These are phyloP conservation scores for Raddia guianensis DNA, from an alignment of 176 grass and related monocot genomes.

Conservation along the genomic window DNA sequence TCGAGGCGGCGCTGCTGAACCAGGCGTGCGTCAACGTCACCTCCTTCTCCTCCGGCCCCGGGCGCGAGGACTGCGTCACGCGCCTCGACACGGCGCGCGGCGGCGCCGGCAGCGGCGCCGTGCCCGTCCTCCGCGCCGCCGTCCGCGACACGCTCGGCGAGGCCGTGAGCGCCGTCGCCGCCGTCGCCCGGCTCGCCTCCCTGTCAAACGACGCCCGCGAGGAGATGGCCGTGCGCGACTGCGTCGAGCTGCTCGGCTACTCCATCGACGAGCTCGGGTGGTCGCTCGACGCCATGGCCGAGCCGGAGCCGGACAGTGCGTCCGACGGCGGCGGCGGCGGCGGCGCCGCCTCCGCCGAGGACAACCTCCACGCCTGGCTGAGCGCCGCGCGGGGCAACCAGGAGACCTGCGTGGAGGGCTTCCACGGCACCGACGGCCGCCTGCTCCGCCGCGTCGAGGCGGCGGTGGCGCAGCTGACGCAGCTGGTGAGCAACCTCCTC, in stretches of 20 bases:
- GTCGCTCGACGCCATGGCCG: slow-evolving; percentile 67
- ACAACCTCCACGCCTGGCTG: slow-evolving; percentile 73
- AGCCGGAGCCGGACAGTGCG: neutral
- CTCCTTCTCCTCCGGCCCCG: neutral
- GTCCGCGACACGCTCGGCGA: slow-evolving; percentile 68
- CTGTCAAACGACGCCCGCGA: slow-evolving; percentile 55
- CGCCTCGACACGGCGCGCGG: slow-evolving; percentile 58
- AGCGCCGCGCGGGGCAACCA: slow-evolving; percentile 84
- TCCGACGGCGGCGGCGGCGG: neutral
- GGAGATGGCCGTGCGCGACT: slow-evolving; percentile 85
- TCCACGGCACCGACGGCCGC: slow-evolving; percentile 66
- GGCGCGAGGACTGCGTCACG: slow-evolving; percentile 46
- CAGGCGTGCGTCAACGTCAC: slow-evolving; percentile 86
- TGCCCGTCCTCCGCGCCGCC: slow-evolving; percentile 81
- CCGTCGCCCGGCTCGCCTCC: slow-evolving; percentile 49
- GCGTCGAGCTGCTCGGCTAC: slow-evolving; percentile 79
- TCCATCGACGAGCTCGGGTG: slow-evolving; percentile 84
- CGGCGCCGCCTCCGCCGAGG: slow-evolving; percentile 41
- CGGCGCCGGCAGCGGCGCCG: slow-evolving; percentile 41
- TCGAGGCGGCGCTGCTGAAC: slow-evolving; percentile 70
- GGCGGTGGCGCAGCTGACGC: slow-evolving; percentile 58
- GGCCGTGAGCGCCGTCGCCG: slow-evolving; percentile 45
- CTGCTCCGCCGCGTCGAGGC: slow-evolving; percentile 47
- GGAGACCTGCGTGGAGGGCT: slow-evolving; percentile 84
- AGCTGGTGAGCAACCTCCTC: slow-evolving; percentile 89